These are phyloP conservation scores for Hanseniaspora jakobsenii DNA, from an alignment of 805 yeast genomes.

Conservation along the genomic window DNA sequence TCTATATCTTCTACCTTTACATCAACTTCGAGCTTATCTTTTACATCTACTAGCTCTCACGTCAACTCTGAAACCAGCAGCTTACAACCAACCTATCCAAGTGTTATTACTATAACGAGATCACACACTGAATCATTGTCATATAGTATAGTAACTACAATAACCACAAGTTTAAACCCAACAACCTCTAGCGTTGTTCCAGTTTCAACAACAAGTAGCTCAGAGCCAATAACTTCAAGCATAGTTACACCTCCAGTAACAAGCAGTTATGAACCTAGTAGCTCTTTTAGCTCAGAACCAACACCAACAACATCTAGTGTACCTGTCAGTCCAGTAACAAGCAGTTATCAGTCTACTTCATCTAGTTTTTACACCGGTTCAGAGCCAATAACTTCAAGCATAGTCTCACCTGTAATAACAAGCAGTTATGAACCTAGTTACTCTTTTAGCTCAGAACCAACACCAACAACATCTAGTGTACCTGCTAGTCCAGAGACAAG, in stretches of 20 bases:
- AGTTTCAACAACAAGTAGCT: background rate
- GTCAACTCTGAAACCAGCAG: background rate
- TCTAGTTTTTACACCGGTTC: background rate
- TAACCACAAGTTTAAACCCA: too few species aligned
- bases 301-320: too few species aligned
- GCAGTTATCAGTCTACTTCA: too few species aligned
- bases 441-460: too few species aligned
- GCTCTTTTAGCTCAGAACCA: too few species aligned
- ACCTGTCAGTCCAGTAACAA: slow-evolving; percentile 2
- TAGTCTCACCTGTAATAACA: slow-evolving; percentile 10
- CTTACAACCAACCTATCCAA: too few species aligned
- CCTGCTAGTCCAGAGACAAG: slow-evolving; percentile 3
- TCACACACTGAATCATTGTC: too few species aligned
- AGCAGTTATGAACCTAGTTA: slow-evolving; percentile 12
- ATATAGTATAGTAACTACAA: too few species aligned
- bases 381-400: background rate
- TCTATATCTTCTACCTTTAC: slow-evolving; percentile 28
- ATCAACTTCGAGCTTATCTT: slow-evolving; percentile 25
- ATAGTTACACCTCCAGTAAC: slow-evolving; percentile 10
- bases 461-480: too few species aligned
- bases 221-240: background rate
- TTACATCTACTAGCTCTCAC: slow-evolving; percentile 17
- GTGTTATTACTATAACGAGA: too few species aligned
- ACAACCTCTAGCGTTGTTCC: background rate
- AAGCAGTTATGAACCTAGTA: slow-evolving; percentile 12